phyloP scores from a whole-genome alignment of 352 stramenopile species.

The Phytopythium chamaehyphon region DNA sequence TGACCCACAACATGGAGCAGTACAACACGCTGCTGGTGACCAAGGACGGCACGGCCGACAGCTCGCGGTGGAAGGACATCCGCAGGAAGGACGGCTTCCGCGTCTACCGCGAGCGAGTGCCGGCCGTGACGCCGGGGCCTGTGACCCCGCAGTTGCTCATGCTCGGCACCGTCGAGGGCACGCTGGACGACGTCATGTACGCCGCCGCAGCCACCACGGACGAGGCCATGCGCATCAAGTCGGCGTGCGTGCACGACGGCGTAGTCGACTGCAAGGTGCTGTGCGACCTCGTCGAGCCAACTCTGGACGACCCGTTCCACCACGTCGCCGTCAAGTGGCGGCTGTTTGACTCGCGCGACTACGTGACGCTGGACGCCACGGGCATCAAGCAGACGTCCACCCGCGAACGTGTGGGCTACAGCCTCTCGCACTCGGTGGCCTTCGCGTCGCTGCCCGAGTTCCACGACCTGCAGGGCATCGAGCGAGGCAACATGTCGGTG shows the following conservation, averaged over 20 bases:
- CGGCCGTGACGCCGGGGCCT: slow-evolving; percentile 12
- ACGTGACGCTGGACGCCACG: slow-evolving; percentile 26
- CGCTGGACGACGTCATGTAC: slow-evolving; percentile 49
- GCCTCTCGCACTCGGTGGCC: slow-evolving; percentile 14
- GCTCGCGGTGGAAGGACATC: slow-evolving; percentile 29
- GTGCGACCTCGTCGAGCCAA: slow-evolving; percentile 39
- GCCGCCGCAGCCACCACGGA: slow-evolving; percentile 29
- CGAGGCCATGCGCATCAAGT: slow-evolving; percentile 44
- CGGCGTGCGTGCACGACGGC: slow-evolving; percentile 41
- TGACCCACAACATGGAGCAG: slow-evolving; percentile 44
- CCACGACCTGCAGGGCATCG: slow-evolving; percentile 7
- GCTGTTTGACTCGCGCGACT: slow-evolving; percentile 23
- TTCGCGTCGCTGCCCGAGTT: slow-evolving; percentile 7
- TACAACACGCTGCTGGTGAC: slow-evolving; percentile 47
- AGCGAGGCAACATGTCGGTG: slow-evolving; percentile 12
- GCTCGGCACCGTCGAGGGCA: slow-evolving; percentile 34
- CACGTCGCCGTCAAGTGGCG: slow-evolving; percentile 34
- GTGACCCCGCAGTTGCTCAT: slow-evolving; percentile 34
- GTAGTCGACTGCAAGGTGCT: slow-evolving; percentile 48
- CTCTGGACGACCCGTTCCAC: slow-evolving; percentile 48
- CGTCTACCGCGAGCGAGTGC: slow-evolving; percentile 29
- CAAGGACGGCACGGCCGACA: slow-evolving; percentile 34
- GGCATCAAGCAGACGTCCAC: slow-evolving; percentile 15
- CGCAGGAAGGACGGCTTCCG: slow-evolving; percentile 23
- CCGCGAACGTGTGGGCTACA: slow-evolving; percentile 21